Conservation (phyloP, 2,329 filamentous ascomycete species). For the Arthrobotrys sphaeroides region DNA sequence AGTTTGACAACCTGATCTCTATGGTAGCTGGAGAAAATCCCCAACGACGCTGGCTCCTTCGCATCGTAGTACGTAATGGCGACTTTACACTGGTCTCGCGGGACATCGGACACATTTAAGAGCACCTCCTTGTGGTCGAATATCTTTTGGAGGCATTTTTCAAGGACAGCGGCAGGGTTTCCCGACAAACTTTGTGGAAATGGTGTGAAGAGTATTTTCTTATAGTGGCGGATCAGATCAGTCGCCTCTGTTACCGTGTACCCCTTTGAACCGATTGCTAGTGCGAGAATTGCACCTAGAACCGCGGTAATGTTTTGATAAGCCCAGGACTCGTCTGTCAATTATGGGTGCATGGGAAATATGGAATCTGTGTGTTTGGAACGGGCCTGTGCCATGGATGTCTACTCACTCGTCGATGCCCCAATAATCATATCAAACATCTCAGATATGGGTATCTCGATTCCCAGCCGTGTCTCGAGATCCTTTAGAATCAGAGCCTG, state of each 20-base stretch:
- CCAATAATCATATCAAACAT: slow-evolving; percentile 1
- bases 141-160: not conserved
- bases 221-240: too few relatives aligned
- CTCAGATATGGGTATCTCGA: not conserved
- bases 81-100: not conserved
- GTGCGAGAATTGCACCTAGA: not conserved
- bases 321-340: too few relatives aligned
- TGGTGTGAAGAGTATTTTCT: too few relatives aligned
- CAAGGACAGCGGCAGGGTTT: too few relatives aligned
- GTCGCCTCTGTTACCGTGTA: too few relatives aligned
- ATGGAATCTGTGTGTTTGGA: not conserved
- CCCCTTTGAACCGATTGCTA: too few relatives aligned
- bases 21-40: slow-evolving; percentile 4
- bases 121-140: not conserved
- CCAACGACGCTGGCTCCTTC: not conserved
- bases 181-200: too few relatives aligned
- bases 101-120: not conserved
- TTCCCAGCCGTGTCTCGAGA: not conserved
- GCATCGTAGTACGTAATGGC: not conserved
- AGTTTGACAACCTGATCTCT: not conserved
- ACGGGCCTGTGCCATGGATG: not conserved
- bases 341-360: not conserved
- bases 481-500: not conserved
- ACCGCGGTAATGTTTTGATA: too few relatives aligned
- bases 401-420: not conserved